phyloP scores from a whole-genome alignment of 768 basidiomycete species.

The Dendrothele bispora region DNA sequence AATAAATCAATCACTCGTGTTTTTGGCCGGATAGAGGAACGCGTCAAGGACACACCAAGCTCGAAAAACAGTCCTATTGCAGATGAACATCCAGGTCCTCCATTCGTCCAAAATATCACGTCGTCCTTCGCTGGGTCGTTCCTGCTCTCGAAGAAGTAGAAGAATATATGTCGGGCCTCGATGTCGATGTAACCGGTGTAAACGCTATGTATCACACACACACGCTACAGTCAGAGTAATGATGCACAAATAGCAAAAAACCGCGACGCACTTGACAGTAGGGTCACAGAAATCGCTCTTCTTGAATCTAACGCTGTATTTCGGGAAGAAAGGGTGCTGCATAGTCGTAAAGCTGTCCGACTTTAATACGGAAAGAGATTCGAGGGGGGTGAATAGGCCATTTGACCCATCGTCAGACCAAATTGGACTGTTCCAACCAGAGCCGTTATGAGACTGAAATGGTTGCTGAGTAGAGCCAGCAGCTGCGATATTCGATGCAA shows the following conservation, averaged over 20 bases:
- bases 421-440: no score
- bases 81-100: constrained; percentile 23
- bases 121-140: constrained; percentile 59
- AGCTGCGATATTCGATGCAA: no score
- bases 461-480: no score
- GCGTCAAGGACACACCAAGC: constrained; percentile 39
- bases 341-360: constrained; percentile 34
- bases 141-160: constrained; percentile 79
- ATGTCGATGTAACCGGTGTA: constrained; percentile 73
- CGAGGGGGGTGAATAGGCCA: constrained; percentile 12
- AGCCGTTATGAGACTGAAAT: no score
- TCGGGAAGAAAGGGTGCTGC: constrained; percentile 52
- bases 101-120: constrained; percentile 58
- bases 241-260: no score
- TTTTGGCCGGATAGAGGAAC: no score
- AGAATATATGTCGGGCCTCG: constrained; percentile 62
- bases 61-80: constrained; percentile 54
- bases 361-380: constrained; percentile 7
- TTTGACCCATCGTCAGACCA: no score
- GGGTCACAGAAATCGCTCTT: constrained; percentile 63
- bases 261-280: constrained; percentile 60
- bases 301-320: constrained; percentile 57
- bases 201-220: constrained; percentile 32
- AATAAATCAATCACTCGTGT: constrained; percentile 20
- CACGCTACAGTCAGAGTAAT: not conserved